phyloP scores from a whole-genome alignment of 768 basidiomycete species.

The Rhizopogon roseolus region DNA sequence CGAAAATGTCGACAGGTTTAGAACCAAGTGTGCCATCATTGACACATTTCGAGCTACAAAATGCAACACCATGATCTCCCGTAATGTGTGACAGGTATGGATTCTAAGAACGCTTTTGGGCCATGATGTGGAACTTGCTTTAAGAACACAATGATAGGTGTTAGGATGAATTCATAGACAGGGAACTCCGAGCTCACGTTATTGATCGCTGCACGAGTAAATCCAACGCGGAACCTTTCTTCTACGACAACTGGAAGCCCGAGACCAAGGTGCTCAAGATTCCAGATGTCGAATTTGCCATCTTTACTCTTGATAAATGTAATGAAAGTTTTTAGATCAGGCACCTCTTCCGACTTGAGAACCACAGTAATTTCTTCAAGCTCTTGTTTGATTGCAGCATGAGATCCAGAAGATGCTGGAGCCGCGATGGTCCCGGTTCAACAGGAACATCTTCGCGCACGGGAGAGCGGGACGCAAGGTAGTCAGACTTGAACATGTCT shows the following conservation, averaged over 20 bases:
- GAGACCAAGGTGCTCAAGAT: slow-evolving; percentile 5
- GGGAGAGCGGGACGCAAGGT: not conserved
- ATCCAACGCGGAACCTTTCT: slow-evolving; percentile 6
- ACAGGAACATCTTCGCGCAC: not conserved
- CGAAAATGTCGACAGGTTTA: slow-evolving; percentile 11
- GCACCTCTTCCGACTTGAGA: slow-evolving; percentile 6
- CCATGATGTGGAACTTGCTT: slow-evolving; percentile 1
- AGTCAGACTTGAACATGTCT: not conserved
- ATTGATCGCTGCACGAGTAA: slow-evolving; percentile 11
- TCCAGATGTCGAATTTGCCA: slow-evolving; percentile 6
- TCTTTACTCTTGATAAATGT: slow-evolving; percentile 6
- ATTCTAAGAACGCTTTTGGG: slow-evolving; percentile 12
- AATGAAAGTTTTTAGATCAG: not conserved
- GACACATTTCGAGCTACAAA: not conserved
- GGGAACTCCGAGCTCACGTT: slow-evolving; percentile 3
- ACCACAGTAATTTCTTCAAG: not conserved
- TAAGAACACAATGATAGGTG: not conserved
- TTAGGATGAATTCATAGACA: not conserved
- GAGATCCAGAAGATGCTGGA: no score
- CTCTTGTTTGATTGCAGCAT: not conserved
- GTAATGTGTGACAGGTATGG: slow-evolving; percentile 9
- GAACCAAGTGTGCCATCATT: not conserved
- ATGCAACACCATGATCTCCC: slow-evolving; percentile 14
- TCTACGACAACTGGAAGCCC: slow-evolving; percentile 6
- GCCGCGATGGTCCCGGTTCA: not conserved